Percentiles rank a stretch among this genome's conserved stretches.
These are phyloP conservation scores for Globisporangium paddicum DNA, from an alignment of 352 stramenopile species.

Conservation along the genomic window DNA sequence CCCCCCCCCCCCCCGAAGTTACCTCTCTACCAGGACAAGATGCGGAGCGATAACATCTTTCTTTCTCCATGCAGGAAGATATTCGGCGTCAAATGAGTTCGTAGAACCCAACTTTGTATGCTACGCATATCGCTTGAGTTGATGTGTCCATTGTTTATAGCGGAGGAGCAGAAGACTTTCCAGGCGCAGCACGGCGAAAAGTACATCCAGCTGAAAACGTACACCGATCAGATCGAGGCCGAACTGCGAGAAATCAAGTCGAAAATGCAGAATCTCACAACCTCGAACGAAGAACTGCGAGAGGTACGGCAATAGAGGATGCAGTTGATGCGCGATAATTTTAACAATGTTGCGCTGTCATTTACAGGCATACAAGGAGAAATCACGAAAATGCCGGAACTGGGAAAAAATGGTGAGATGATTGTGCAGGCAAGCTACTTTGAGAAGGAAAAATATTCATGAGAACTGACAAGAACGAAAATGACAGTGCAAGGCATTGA, in stretches of 20 bases:
- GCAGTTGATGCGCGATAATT: too few relatives aligned
- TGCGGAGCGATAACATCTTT: not conserved
- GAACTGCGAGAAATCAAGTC: constrained; percentile 77
- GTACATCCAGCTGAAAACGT: constrained; percentile 85
- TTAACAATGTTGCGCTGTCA: too few relatives aligned
- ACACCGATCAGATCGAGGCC: constrained; percentile 80
- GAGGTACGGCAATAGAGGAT: constrained; percentile 32
- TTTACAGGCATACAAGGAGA: constrained; percentile 80
- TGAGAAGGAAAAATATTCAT: not conserved
- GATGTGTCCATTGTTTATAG: constrained; percentile 19
- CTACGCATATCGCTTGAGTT: not conserved
- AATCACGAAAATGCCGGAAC: constrained; percentile 79
- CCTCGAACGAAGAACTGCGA: constrained; percentile 74
- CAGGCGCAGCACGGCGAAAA: constrained; percentile 80
- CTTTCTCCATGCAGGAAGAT: constrained; percentile 40
- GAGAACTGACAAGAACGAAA: constrained; percentile 3
- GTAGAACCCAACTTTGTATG: not conserved
- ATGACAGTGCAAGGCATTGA: constrained; percentile 58
- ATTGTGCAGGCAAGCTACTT: too few relatives aligned
- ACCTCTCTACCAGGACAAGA: too few relatives aligned
- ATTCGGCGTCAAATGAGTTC: constrained; percentile 69
- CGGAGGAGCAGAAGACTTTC: constrained; percentile 77
- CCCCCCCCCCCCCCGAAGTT: too few relatives aligned
- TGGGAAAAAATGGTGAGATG: constrained; percentile 84
- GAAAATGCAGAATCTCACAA: constrained; percentile 64